Percentiles rank a stretch among this genome's conserved stretches.
Evolutionary conservation across 345 rosid species (phyloP).

Genomic region (Ailanthus altissimus): DNA sequence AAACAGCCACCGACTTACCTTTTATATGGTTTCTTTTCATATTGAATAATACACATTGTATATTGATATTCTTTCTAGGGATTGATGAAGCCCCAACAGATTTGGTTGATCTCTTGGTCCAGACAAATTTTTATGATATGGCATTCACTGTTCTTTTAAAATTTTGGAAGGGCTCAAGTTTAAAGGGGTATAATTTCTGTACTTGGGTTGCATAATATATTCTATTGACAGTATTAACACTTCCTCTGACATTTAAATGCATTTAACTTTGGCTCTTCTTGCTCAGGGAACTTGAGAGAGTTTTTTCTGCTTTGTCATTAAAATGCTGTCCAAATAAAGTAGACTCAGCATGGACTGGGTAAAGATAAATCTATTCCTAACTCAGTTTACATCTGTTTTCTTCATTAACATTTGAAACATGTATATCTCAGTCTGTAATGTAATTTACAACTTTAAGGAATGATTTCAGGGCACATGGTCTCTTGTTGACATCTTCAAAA

Average conservation of each 20-base stretch:
- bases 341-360: slow-evolving; percentile 49
- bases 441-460: slow-evolving; percentile 29
- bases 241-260: slow-evolving; percentile 21
- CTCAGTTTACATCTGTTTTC: background rate
- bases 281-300: slow-evolving; percentile 79
- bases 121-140: slow-evolving; percentile 76
- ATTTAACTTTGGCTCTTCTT: slow-evolving; percentile 25
- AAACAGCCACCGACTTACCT: too few relatives aligned
- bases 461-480: slow-evolving; percentile 48
- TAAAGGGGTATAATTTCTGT: slow-evolving; percentile 54
- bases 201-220: slow-evolving; percentile 15
- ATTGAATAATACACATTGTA: slow-evolving; percentile 15
- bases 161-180: slow-evolving; percentile 75
- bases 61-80: slow-evolving; percentile 42
- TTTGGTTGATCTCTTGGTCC: slow-evolving; percentile 79
- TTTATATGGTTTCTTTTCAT: background rate
- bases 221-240: slow-evolving; percentile 6
- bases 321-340: slow-evolving; percentile 73
- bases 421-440: slow-evolving; percentile 4
- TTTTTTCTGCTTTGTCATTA: slow-evolving; percentile 71
- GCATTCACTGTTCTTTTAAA: slow-evolving; percentile 75
- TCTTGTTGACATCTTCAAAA: slow-evolving; percentile 59
- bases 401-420: slow-evolving; percentile 9
- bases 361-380: slow-evolving; percentile 5
- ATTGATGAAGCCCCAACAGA: slow-evolving; percentile 54